These are phyloP conservation scores for Diddensiella caesifluorescens DNA, from an alignment of 805 yeast species.

Conservation along the genomic window DNA sequence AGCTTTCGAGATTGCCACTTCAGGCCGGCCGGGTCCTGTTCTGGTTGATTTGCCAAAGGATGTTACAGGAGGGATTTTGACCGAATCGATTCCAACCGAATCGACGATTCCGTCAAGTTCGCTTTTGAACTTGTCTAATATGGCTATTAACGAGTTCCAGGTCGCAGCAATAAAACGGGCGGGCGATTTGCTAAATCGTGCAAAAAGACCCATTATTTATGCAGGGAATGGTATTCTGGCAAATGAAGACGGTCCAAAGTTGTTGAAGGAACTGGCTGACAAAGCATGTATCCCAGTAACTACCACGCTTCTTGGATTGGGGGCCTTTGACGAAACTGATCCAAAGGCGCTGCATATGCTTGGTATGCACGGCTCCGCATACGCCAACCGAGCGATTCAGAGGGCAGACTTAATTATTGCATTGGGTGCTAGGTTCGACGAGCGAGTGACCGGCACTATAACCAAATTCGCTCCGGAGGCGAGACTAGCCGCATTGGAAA, in stretches of 20 bases:
- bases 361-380: constrained; percentile 97
- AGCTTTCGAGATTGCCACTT: constrained; percentile 93
- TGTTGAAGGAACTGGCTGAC: constrained; percentile 78
- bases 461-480: constrained; percentile 92
- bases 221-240: constrained; percentile 90
- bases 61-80: constrained; percentile 87
- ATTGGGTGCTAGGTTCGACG: constrained; percentile 96
- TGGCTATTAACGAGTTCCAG: constrained; percentile 69
- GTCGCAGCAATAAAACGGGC: constrained; percentile 68
- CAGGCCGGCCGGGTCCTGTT: constrained; percentile 98
- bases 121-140: constrained; percentile 61
- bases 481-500: constrained; percentile 77
- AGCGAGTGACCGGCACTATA: constrained; percentile 89
- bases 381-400: constrained; percentile 93
- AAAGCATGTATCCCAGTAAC: constrained; percentile 94
- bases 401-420: constrained; percentile 90
- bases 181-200: constrained; percentile 70
- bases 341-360: constrained; percentile 89
- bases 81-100: constrained; percentile 83
- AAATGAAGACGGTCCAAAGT: constrained; percentile 70
- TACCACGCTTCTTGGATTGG: constrained; percentile 89
- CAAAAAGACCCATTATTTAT: constrained; percentile 83
- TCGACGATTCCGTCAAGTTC: constrained; percentile 61
- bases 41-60: constrained; percentile 97
- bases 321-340: constrained; percentile 90